Evolutionary conservation across 495 filamentous ascomycete genomes (phyloP).

Genomic region (Talaromyces adpressus): DNA sequence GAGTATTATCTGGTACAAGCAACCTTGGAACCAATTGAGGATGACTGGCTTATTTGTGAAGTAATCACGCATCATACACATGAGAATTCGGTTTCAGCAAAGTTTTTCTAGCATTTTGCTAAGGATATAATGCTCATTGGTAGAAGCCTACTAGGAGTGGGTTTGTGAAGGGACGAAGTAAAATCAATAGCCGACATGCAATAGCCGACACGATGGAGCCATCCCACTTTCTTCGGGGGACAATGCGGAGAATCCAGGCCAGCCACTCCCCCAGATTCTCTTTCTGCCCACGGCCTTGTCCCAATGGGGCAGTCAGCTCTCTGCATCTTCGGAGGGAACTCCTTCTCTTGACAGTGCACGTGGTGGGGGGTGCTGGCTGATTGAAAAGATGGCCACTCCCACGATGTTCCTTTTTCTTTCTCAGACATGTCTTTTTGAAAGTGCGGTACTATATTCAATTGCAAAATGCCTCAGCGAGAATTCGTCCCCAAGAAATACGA

Average conservation of each 20-base stretch:
- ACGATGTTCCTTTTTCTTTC: conserved; percentile 9
- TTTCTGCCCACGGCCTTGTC: not conserved
- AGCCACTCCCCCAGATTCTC: not conserved
- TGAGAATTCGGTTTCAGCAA: not conserved
- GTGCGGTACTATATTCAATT: not conserved
- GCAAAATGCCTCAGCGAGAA: conserved; percentile 51
- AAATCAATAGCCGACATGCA: not conserved
- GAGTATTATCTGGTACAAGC: not conserved
- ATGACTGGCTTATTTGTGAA: not conserved
- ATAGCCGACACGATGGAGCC: not conserved
- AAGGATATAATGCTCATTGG: not conserved
- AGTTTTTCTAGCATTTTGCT: not conserved
- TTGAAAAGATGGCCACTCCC: not conserved
- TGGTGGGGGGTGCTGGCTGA: not conserved
- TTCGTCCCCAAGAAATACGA: conserved; percentile 36
- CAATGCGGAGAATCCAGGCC: not conserved
- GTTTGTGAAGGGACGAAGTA: no score
- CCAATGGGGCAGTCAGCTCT: not conserved
- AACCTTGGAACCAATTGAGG: not conserved
- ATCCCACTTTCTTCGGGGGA: not conserved
- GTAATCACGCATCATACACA: not conserved
- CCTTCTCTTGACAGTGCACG: not conserved
- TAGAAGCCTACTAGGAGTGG: not conserved
- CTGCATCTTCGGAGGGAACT: not conserved
- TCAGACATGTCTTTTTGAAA: not conserved